A percentile compares a stretch with the other conserved stretches of the same genome.
These are phyloP conservation scores for Trichoderma sp. DNA, from an alignment of 2,329 filamentous ascomycete genomes.

Conservation along the genomic window DNA sequence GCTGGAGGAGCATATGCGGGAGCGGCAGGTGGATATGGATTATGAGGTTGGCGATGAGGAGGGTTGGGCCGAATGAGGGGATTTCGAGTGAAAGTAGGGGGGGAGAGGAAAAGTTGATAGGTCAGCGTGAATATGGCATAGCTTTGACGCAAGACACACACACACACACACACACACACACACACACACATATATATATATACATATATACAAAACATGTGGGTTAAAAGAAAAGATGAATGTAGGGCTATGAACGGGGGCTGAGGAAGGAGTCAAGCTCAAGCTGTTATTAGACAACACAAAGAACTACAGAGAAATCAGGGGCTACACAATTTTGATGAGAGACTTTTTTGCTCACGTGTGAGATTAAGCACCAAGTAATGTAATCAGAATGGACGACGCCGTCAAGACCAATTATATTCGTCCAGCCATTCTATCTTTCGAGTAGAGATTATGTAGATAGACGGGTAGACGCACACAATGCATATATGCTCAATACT, in stretches of 20 bases:
- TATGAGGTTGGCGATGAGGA: conserved; percentile 54
- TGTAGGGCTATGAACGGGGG: background rate
- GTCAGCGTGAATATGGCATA: background rate
- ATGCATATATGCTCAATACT: background rate
- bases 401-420: background rate
- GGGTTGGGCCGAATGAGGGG: conserved; percentile 37
- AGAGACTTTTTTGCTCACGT: background rate
- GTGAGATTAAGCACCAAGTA: background rate
- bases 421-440: background rate
- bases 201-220: background rate
- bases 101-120: background rate
- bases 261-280: background rate
- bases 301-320: background rate
- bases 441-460: background rate
- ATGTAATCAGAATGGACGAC: background rate
- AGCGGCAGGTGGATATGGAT: conserved; percentile 45
- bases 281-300: background rate
- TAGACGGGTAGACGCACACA: background rate
- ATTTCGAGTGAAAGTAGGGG: too few relatives aligned
- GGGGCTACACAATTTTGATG: background rate
- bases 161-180: background rate
- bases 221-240: background rate
- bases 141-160: background rate
- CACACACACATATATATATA: background rate
- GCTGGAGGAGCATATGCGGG: conserved; percentile 24